Base-by-base conservation (phyloP, 164 flowering plant species). In the Warburgia ugandensis region DNA sequence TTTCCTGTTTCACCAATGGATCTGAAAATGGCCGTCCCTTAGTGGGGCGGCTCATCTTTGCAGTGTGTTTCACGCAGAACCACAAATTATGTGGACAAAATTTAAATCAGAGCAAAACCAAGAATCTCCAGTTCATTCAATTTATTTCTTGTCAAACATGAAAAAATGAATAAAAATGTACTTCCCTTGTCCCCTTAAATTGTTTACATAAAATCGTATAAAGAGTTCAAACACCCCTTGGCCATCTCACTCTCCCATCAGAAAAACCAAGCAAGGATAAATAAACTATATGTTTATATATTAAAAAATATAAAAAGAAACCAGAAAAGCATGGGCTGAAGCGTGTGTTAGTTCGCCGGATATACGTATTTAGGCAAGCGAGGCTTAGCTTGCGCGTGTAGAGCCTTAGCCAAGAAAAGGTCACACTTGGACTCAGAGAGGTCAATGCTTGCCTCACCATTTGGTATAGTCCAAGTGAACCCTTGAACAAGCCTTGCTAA, bases 401-500 rank as follows among this genome's bases (percentile, higher is more conserved):
- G 36, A 6, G 50, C 35, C 33, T 47, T 47, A 7, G 33, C 50
- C 13, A 47, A n/a, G 33, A 36, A 52, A 21, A 52, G 29, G 22
- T 46, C 45, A 8, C 46, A 5, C 17, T 6, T 21, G 3, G 46
- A 29, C 46, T 60, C 57, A 25, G 46, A 10, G 14, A 54, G 39
- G 39, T 60, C 50, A 6, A 45, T 30, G 11, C n/a, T 42, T 2
- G 46, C 17, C 21, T 27, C 44, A 29, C 38, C 37, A 1, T 43
- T 36, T 12, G 59, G 49, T 14, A 29, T 19, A 13, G 40, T 55
- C 66, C 66, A 62, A 21, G 35, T 29, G 46, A 55, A 62, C n/a
- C 60, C 66, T 41, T 73, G 77, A 25, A 73, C 42, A 35, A 73
- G 59, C 38, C 74, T 55, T 6, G 74, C 72, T 31, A 67, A 44